phyloP scores from a whole-genome alignment of 2,329 filamentous ascomycete genomes.

The Leptodontidium sp. region DNA sequence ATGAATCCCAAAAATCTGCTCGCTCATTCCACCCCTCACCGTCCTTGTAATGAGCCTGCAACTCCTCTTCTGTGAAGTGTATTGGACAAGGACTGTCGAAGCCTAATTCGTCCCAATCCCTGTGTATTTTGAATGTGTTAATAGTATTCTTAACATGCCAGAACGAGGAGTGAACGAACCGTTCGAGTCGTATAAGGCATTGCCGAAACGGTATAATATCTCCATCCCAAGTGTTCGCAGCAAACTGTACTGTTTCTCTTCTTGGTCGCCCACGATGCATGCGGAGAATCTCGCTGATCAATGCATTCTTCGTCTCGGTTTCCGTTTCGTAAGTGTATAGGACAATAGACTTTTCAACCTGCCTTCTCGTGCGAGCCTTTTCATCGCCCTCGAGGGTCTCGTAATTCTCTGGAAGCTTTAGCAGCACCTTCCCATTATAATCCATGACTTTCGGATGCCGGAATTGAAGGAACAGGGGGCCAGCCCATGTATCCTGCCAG shows the following conservation, averaged over 20 bases:
- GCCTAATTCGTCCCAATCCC: conserved; percentile 46
- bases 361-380: conserved; percentile 36
- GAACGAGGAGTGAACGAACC: not conserved
- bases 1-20: conserved; percentile 48
- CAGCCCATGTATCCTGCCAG: conserved; percentile 42
- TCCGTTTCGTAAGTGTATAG: conserved; percentile 45
- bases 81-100: conserved; percentile 45
- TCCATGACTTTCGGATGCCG: conserved; percentile 44
- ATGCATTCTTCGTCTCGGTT: conserved; percentile 43
- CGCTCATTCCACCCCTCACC: conserved; percentile 45
- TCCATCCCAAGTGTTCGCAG: conserved; percentile 45
- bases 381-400: conserved; percentile 41
- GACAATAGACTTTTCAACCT: conserved; percentile 40
- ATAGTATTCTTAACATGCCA: not conserved
- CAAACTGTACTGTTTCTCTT: conserved; percentile 45
- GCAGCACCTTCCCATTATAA: conserved; percentile 44
- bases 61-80: conserved; percentile 36
- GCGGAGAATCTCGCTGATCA: conserved; percentile 42
- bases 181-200: conserved; percentile 45
- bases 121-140: conserved; percentile 30
- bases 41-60: conserved; percentile 37
- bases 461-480: conserved; percentile 37
- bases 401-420: conserved; percentile 42
- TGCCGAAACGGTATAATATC: conserved; percentile 47
- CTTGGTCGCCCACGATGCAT: conserved; percentile 41